Evolutionary conservation across 495 filamentous ascomycete species (phyloP).

Genomic region (Parachaetomium inaequale): DNA sequence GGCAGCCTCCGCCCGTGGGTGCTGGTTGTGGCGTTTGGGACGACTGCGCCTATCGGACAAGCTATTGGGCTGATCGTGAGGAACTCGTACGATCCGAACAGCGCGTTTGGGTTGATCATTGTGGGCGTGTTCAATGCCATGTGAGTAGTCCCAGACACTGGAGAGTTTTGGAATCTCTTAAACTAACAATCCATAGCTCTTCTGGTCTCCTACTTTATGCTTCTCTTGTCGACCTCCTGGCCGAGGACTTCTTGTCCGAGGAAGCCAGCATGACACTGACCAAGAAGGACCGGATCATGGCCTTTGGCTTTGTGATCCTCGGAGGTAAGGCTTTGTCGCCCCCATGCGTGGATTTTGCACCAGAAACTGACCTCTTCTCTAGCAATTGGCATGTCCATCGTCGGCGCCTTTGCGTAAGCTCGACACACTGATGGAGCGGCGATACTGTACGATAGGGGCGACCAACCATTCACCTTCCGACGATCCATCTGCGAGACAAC

Average conservation of each 20-base stretch:
- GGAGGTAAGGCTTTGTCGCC: slow-evolving; percentile 35
- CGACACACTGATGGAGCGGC: background rate
- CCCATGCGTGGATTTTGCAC: background rate
- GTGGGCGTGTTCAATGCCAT: slow-evolving; percentile 70
- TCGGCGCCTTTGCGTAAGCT: slow-evolving; percentile 37
- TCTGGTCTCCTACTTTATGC: slow-evolving; percentile 61
- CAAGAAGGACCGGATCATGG: slow-evolving; percentile 41
- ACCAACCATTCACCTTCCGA: background rate
- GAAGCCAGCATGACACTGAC: slow-evolving; percentile 45
- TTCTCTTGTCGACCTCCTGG: slow-evolving; percentile 58
- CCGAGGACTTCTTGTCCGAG: slow-evolving; percentile 62
- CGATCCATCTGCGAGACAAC: background rate
- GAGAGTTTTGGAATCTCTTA: slow-evolving; percentile 5
- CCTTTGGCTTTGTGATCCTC: slow-evolving; percentile 42
- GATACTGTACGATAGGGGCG: background rate
- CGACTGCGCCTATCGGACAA: slow-evolving; percentile 57
- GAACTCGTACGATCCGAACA: slow-evolving; percentile 60
- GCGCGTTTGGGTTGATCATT: slow-evolving; percentile 60
- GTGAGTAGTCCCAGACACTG: slow-evolving; percentile 27
- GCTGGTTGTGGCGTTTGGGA: slow-evolving; percentile 60
- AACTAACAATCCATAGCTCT: slow-evolving; percentile 36
- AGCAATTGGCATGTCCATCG: slow-evolving; percentile 30
- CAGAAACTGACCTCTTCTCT: slow-evolving; percentile 18
- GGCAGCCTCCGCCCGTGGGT: slow-evolving; percentile 56
- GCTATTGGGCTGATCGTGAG: slow-evolving; percentile 55